Evolutionary conservation across 2,329 filamentous ascomycete genomes (phyloP), one percentile per base, ranked within the genome.

Genomic region (Neonectria neomacrospora): DNA sequence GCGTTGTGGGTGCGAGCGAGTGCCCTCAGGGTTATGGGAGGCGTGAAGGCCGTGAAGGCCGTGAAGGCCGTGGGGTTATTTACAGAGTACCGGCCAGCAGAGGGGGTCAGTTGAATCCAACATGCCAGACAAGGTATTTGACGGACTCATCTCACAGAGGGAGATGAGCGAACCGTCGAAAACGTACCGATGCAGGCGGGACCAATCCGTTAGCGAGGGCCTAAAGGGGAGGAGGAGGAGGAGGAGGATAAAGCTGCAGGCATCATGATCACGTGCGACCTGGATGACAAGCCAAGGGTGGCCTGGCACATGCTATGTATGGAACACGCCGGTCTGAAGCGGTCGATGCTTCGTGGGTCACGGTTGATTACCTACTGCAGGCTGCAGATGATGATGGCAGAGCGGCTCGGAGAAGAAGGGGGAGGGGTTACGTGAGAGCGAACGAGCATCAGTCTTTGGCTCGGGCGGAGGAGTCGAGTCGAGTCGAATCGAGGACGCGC

Each of bases 281-380:
- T 59, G 23, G 54, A 51, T 64, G 57, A 32, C 50, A 66, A 62
- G 48, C 54, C 51, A 37, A 54, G 68, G 68, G 59, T 37, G 37
- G 39, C 67, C 66, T 72, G 68, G 66, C 59, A 67, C 67, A 41
- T 65, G 45, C 66, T 63, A 51, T 67, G 69, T 69, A 56, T 67
- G 62, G 67, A 67, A 64, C 55, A 58, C 39, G 56, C 62, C 58
- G 65, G 48, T 42, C 54, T 67, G 65, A 62, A 61, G 65, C 65
- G 59, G 44, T 65, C 45, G 64, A 66, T 58, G 64, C 57, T 37
- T 63, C 64, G 52, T 53, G 59, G 39, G 56, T 32, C 47, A 28
- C 47, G 26, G 45, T n/a, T 48, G 37, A 41, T 41, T 41, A 20
- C 37, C 37, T 41, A 41, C 37, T 41, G 37, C 37, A 48, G 32